Evolutionary conservation across 2,329 filamentous ascomycete genomes (phyloP).

Genomic region (Cyclaneusma minus): DNA sequence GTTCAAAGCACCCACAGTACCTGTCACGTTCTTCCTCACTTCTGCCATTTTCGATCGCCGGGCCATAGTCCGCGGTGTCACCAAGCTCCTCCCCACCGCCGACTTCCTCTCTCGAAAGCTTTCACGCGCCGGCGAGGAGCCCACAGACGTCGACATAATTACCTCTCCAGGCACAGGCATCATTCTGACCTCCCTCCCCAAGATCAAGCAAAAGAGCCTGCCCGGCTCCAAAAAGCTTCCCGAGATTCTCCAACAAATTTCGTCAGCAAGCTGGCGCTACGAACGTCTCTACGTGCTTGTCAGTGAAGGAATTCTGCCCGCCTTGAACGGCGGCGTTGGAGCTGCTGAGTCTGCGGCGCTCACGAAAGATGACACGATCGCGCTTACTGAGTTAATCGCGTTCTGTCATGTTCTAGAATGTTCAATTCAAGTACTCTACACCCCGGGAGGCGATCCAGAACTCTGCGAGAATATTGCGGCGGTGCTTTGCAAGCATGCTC

Average conservation of each 20-base stretch:
- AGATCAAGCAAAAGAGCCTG: constrained; percentile 54
- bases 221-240: constrained; percentile 38
- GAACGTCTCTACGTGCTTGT: constrained; percentile 54
- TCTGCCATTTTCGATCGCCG: constrained; percentile 27
- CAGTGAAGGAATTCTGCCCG: constrained; percentile 39
- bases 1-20: constrained; percentile 7
- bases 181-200: constrained; percentile 54
- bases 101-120: constrained; percentile 48
- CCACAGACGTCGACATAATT: constrained; percentile 55
- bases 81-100: constrained; percentile 29
- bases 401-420: constrained; percentile 20
- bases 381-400: constrained; percentile 16
- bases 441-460: constrained; percentile 28
- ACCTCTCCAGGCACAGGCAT: constrained; percentile 55
- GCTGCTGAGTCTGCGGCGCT: no score
- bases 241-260: constrained; percentile 38
- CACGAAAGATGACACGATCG: constrained; percentile 11
- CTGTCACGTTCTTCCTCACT: constrained; percentile 34
- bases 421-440: constrained; percentile 26
- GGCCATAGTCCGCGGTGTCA: constrained; percentile 31
- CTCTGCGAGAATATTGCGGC: not conserved
- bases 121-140: constrained; percentile 20
- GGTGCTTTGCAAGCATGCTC: constrained; percentile 1
- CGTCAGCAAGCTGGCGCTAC: constrained; percentile 39
- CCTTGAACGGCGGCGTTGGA: no score